Conservation (phyloP, 139 green algal genomes). For the Tetradesmus lagerheimii region DNA sequence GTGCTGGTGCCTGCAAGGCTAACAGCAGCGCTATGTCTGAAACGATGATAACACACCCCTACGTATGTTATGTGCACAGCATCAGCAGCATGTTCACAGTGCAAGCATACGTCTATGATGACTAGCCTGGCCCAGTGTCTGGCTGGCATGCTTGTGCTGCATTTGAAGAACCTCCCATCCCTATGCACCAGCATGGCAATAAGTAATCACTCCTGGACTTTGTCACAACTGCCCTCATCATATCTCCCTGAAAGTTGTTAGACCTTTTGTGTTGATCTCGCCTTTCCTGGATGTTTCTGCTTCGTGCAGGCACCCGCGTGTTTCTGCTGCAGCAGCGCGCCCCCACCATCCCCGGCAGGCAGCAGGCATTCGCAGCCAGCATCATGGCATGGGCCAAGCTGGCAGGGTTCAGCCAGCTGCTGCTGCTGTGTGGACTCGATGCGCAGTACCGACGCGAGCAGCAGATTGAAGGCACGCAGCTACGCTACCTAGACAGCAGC, state of each 20-base stretch:
- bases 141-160: too few species aligned
- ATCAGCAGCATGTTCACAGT: too few species aligned
- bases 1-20: neutral
- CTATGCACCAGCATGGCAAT: neutral
- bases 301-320: conserved; percentile 47
- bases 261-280: too few species aligned
- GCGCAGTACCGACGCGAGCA: conserved; percentile 59
- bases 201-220: too few species aligned
- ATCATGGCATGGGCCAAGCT: conserved; percentile 63
- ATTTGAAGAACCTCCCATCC: neutral
- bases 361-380: conserved; percentile 59
- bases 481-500: conserved; percentile 19
- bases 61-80: too few species aligned
- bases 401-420: conserved; percentile 45
- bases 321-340: conserved; percentile 82
- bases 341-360: conserved; percentile 62
- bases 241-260: too few species aligned
- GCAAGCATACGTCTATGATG: too few species aligned
- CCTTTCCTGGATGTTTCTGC: too few species aligned
- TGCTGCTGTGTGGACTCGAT: conserved; percentile 74
- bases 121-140: too few species aligned
- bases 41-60: too few species aligned
- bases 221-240: too few species aligned
- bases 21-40: too few species aligned
- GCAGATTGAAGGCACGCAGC: conserved; percentile 66